Percentiles rank a stretch among this genome's conserved stretches.
Evolutionary conservation across 306 rosid genomes (phyloP).

Genomic region (Vicia faba): DNA sequence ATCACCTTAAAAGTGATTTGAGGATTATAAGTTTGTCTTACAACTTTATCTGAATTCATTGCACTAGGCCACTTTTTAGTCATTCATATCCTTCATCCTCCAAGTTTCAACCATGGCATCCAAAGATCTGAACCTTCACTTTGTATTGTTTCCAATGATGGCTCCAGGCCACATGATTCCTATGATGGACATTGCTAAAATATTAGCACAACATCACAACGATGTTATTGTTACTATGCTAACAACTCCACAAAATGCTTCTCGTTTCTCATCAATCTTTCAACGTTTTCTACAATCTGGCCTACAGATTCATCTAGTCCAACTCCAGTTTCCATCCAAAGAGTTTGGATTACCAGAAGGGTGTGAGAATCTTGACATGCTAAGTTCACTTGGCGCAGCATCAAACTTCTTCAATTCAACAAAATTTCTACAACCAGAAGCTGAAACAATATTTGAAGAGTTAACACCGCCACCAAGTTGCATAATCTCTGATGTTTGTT

Average conservation of each 20-base stretch:
- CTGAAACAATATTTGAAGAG: constrained; percentile 41
- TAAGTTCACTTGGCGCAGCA: constrained; percentile 45
- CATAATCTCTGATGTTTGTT: constrained; percentile 56
- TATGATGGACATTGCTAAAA: constrained; percentile 72
- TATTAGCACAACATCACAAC: constrained; percentile 42
- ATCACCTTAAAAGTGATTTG: neutral
- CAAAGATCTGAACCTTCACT: constrained; percentile 47
- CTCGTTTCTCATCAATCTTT: constrained; percentile 52
- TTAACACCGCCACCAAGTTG: constrained; percentile 49
- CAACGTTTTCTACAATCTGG: constrained; percentile 42
- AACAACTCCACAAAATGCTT: constrained; percentile 70
- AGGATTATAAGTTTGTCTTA: neutral
- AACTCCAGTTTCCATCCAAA: constrained; percentile 57
- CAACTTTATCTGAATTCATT: neutral
- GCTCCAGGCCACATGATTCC: constrained; percentile 94
- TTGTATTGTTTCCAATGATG: constrained; percentile 69
- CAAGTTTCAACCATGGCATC: constrained; percentile 42
- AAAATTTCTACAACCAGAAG: constrained; percentile 34
- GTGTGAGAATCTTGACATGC: constrained; percentile 66
- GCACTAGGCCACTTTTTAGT: too few species aligned
- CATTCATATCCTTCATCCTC: neutral
- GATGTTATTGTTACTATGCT: constrained; percentile 57
- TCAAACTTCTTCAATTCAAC: constrained; percentile 38
- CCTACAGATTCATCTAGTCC: constrained; percentile 41
- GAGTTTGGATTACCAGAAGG: constrained; percentile 63